These are phyloP conservation scores for Gautieria morchelliformis DNA, from an alignment of 768 basidiomycete genomes.

Conservation along the genomic window DNA sequence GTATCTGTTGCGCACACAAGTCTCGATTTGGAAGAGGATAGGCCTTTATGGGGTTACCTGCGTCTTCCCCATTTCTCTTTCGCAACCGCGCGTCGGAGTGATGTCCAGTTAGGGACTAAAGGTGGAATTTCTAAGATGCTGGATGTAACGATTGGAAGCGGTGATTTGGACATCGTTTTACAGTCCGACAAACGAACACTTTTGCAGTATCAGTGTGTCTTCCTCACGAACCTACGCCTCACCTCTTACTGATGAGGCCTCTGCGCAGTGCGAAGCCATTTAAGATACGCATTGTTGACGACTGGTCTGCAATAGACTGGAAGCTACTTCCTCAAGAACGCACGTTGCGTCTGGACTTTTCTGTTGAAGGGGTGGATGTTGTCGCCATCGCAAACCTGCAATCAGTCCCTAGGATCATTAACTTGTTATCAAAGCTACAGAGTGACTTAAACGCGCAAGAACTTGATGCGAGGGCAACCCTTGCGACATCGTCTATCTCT, in stretches of 20 bases:
- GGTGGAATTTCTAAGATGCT: slow-evolving; percentile 41
- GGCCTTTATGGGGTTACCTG: slow-evolving; percentile 58
- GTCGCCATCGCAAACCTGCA: slow-evolving; percentile 59
- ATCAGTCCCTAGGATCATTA: slow-evolving; percentile 68
- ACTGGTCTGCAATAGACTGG: slow-evolving; percentile 56
- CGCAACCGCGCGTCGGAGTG: slow-evolving; percentile 55
- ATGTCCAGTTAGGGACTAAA: slow-evolving; percentile 23
- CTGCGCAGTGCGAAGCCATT: slow-evolving; percentile 64
- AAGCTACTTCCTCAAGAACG: slow-evolving; percentile 32
- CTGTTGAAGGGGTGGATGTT: slow-evolving; percentile 60
- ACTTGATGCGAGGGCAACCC: slow-evolving; percentile 70
- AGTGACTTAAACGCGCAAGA: slow-evolving; percentile 63
- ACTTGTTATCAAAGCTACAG: slow-evolving; percentile 66
- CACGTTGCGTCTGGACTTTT: slow-evolving; percentile 67
- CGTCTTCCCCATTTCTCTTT: slow-evolving; percentile 64
- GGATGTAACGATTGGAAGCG: slow-evolving; percentile 67
- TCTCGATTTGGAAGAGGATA: slow-evolving; percentile 33
- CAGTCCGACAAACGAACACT: slow-evolving; percentile 72
- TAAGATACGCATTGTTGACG: slow-evolving; percentile 64
- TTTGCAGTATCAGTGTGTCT: slow-evolving; percentile 61
- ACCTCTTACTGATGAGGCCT: background rate
- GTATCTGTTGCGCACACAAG: slow-evolving; percentile 45
- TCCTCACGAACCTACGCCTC: background rate
- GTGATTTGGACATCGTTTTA: slow-evolving; percentile 52
- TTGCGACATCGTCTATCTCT: slow-evolving; percentile 64